Evolutionary conservation across 2,329 filamentous ascomycete species (phyloP), one percentile per base, ranked within the genome.

Genomic region (Cytospora schulzeri): DNA sequence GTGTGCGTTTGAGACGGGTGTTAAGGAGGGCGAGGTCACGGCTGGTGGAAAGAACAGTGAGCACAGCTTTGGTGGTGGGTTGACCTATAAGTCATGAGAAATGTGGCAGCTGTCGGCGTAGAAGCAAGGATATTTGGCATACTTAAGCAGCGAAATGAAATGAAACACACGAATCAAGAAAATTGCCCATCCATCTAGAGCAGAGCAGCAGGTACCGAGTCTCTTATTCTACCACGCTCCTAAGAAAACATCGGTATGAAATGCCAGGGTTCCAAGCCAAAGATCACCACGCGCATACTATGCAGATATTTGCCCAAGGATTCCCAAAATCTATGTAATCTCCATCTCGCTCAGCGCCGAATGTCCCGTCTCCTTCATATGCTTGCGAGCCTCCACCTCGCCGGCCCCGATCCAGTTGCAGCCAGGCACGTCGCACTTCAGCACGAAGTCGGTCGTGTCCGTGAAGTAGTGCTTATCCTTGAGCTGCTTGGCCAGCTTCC

Each of bases 381-480:
- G 90, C 68, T 83, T 78, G 19, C 83, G 78, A 1, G 89, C 87
- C 63, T 83, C 85, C 51, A 78, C 77, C 74, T 92, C 82, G 1
- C 91, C 91, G 63, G 86, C 85, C 0, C 91, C 88, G 22, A 88
- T 83, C 82, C 86, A 87, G 2, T 85, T 83, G 72, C 91, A 94
- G 11, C 80, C 74, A 17, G 74, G 71, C 3, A 83, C 79, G 68
- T 93, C 92, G 75, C 94, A 98, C 71, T 83, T 87, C 65, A 97
- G 85, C 45, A 85, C 82, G 72, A 97, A 92, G 0, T 88, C 88
- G 26, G 90, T 85, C 0, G 92, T 96, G 74, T 97, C 92, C 0
- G 93, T 97, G 71, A 87, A 97, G 74, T 98, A 98, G 74, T 96
- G 87, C 60, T 86, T 83, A 69, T 88, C 83, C 67, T 81, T 78